Base-by-base conservation (phyloP, 345 rosid genomes). In the Populus tremula region DNA sequence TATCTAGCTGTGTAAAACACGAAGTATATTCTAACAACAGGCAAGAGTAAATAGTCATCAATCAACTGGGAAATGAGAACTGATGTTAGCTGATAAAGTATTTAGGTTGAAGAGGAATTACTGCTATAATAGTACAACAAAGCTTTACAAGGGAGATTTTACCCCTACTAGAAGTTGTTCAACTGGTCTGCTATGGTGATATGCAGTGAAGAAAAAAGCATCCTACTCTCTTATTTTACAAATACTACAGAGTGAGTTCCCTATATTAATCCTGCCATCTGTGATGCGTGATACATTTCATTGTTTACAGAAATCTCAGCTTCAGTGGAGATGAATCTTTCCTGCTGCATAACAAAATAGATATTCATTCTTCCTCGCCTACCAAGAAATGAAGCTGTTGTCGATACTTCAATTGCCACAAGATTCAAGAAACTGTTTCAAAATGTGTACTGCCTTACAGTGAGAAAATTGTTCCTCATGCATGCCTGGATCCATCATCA, bases 401-500 rank as follows among this genome's bases (percentile, higher is more conserved):
- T 72, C 16, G 38, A 21, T 43, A 36, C 72, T 35, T 27, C 5
- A 11, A 45, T 36, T 9, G 10, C 35, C 12, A 53, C n/a, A 27
- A 8, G 54, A 72, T 25, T 49, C 23, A 49, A 17, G 25, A 33
- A n/a, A 62, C 2, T 17, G 1, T 36, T 25, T 29, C 31, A 6
- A 70, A 29, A 45, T 45, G 53, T n/a, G n/a, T 70, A 70, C 69
- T 73, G 29, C 77, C 82, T 76, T 81, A 54, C 59, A 21, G 49
- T 61, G 64, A 54, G 68, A 38, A 35, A 23, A 23, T 7, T 45
- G 31, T 50, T 63, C 53, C 49, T 90, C 79, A 93, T 29, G 85
- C 80, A 77, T 93, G 96, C 82, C 98, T 89, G 38, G 96, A 85
- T 27, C 91, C 85, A 77, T 91, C 91, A 49, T 93, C 94, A 68